Evolutionary conservation across 768 basidiomycete genomes (phyloP).

Genomic region (Leccinum imitatum): DNA sequence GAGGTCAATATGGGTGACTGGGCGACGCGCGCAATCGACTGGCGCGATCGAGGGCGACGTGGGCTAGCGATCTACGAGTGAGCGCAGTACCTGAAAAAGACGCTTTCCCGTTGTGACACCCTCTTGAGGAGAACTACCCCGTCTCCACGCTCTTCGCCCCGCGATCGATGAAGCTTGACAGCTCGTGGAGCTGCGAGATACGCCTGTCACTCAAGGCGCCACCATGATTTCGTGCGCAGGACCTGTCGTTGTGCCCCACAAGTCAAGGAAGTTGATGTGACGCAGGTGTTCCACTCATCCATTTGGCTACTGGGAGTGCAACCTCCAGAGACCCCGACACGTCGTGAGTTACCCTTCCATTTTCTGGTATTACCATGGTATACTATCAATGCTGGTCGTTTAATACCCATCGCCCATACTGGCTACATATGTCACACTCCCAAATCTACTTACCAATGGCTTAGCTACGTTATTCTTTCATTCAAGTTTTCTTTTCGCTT

Average conservation of each 20-base stretch:
- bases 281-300: background rate
- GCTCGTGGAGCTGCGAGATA: constrained; percentile 2
- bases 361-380: constrained; percentile 9
- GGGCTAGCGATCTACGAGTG: constrained; percentile 23
- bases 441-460: constrained; percentile 13
- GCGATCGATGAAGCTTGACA: constrained; percentile 20
- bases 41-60: constrained; percentile 31
- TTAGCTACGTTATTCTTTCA: constrained; percentile 7
- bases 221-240: background rate
- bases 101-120: constrained; percentile 9
- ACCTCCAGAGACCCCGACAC: background rate
- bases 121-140: constrained; percentile 18
- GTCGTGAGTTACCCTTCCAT: background rate
- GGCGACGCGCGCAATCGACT: constrained; percentile 58
- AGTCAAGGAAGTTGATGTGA: background rate
- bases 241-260: background rate
- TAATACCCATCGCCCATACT: constrained; percentile 24
- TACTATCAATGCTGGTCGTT: constrained; percentile 29
- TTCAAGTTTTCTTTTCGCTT: background rate
- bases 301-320: background rate
- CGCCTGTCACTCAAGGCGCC: constrained; percentile 1
- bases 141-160: constrained; percentile 24
- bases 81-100: constrained; percentile 12
- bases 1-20: constrained; percentile 85
- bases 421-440: constrained; percentile 13